Evolutionary conservation across 176 grass and related monocot species (phyloP), one percentile per base, ranked within the genome.

Genomic region (Phyllostachys edulis): DNA sequence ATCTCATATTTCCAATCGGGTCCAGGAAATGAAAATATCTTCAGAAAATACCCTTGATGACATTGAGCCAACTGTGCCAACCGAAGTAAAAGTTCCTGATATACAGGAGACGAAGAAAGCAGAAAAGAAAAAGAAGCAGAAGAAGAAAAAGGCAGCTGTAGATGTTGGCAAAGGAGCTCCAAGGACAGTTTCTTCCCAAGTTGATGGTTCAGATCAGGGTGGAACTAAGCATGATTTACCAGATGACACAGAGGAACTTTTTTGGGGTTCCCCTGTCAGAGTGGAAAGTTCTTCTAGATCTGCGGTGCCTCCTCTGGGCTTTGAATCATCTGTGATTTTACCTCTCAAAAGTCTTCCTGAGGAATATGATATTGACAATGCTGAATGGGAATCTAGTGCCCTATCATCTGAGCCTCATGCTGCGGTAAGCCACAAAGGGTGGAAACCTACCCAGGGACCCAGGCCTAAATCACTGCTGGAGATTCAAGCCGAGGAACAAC

Each of bases 51-150:
- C 67, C 26, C 46, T 60, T 61, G 59, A 71, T 71, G 62, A 5
- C 36, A 63, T 42, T 41, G 86, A 84, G 7, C 79, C 72, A 73
- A 34, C 71, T 81, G 70, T 80, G 55, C 36, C 54, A 77, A 79
- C 71, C 36, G 90, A 95, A 76, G 80, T 76, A 55, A 90, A 82
- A 65, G 63, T 51, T 75, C 26, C 79, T 79, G 91, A 90, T 75
- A 62, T 47, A 84, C 89, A 74, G 36, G 91, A 96, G 79, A 63
- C 70, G 7, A 97, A 97, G 81, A 97, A 91, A 81, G 13, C 97
- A 59, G 97, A 99, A 64, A 99, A 99, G 86, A 99, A 99, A 90
- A 99, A 82, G 88, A 96, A 91, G 78, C 96, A 94, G 85, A 99
- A 96, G 76, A 95, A 92, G 73, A 83, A 89, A 86, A 86, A 92